Evolutionary conservation across 306 rosid species (phyloP), one percentile per base, ranked within the genome.

Genomic region (Ochetophila trinervis): DNA sequence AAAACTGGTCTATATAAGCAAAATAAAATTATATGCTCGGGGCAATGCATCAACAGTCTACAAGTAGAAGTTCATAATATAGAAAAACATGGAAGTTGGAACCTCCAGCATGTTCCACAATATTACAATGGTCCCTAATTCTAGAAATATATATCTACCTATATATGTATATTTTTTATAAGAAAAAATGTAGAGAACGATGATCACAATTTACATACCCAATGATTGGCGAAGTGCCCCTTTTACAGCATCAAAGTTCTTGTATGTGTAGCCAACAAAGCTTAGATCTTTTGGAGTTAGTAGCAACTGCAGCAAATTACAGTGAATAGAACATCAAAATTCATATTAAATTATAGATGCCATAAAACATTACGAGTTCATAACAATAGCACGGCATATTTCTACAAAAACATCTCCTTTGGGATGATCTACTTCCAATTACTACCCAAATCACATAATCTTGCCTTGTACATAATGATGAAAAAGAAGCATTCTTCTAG

Each of bases 211-310:
- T 58, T 71, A 62, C 85, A 65, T 87, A 93, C 98, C 93, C 60
- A 77, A 68, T 67, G 93, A 82, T 57, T 76, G 93, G 48, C 84
- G 91, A 79, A 87, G 95, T 27, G 32, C 32, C 76, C 88, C 98
- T 78, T 90, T 89, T 58, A 93, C 94, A 36, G 98, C 98, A 85
- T 92, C 98, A 4, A 92, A 89, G 82, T 92, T 92, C 86, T 92
- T 92, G 93, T 89, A 92, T 47, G 98, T 93, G 62, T 93, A 93
- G 21, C 98, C 98, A 63, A 93, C 98, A 65, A 93, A 93, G 83
- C 79, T 93, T 48, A 93, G 83, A 83, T 93, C 98, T 81, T 93
- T 93, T 76, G 98, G 89, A 61, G 97, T 87, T 68, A 89, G 66
- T 60, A 77, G 94, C 89, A 93, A 78, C 98, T 93, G 88, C 87